Evolutionary conservation across 2,329 filamentous ascomycete species (phyloP), one percentile per base, ranked within the genome.

Genomic region (Aspergillus sp.): DNA sequence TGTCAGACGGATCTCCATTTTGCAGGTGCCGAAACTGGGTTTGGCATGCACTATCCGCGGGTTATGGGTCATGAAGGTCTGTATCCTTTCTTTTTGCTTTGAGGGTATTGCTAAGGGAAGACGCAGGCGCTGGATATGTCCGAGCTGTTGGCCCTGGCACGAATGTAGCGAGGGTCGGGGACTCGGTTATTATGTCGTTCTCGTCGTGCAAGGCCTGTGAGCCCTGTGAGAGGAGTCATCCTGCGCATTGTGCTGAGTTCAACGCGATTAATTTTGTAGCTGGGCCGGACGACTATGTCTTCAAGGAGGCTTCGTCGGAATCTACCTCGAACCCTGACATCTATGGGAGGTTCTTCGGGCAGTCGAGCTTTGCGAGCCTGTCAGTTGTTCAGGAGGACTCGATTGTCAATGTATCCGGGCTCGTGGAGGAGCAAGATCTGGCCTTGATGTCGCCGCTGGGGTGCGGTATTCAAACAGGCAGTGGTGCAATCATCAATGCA

Each of bases 21-120:
- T 3, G 80, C 77, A 2, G 72, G 76, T 8, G 73, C 68, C 9
- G 70, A 68, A 11, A 68, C 66, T 9, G 68, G 70, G 1, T 68
- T 70, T 3, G 71, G 75, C 3, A 69, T 76, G 2, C 73, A 74
- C 37, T 82, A 80, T 60, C 80, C 80, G 0, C 68, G 74, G 24
- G 75, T 84, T 1, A 68, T 83, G 15, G 83, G 82, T 3, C 83
- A 85, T 60, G 82, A 85, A 72, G 82, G 82, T 75, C 23, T 6
- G 6, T 79, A 82, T 14, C 11, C 27, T 19, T 3, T 48, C 19
- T 24, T 6, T 17, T 44, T 15, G 5, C 11, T 17, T 45, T 23
- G 8, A n/a, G 6, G 4, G 6, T n/a, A 2, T 35, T 21, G 45
- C 24, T 47, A 6, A 33, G 15, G n/a, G 5, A n/a, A 6, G 6